Evolutionary conservation across 1,284 basidiomycete genomes (phyloP).

Genomic region (Salmacisia buchloeana): DNA sequence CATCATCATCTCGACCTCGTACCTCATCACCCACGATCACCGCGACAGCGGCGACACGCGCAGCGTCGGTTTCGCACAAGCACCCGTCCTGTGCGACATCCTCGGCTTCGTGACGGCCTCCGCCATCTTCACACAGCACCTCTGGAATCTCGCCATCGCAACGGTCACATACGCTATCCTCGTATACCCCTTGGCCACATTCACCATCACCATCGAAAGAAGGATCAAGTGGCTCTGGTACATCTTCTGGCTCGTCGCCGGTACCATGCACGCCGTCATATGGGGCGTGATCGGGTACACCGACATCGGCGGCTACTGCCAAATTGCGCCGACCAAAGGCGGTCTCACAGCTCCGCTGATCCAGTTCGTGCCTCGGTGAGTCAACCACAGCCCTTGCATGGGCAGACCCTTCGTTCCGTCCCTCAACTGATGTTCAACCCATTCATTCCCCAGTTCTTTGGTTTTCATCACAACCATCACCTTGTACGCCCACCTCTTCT

Average conservation of each 20-base stretch:
- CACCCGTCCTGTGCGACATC: slow-evolving; percentile 22
- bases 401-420: too few relatives aligned
- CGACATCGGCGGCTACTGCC: slow-evolving; percentile 36
- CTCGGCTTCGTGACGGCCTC: slow-evolving; percentile 30
- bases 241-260: slow-evolving; percentile 30
- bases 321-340: slow-evolving; percentile 15
- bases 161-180: slow-evolving; percentile 43
- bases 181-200: slow-evolving; percentile 32
- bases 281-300: slow-evolving; percentile 28
- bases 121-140: slow-evolving; percentile 38
- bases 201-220: slow-evolving; percentile 32
- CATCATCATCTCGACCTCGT: background rate
- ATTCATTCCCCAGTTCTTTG: slow-evolving; percentile 11
- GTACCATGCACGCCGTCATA: slow-evolving; percentile 27
- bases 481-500: slow-evolving; percentile 45
- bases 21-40: slow-evolving; percentile 10
- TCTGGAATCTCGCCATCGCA: slow-evolving; percentile 41
- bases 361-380: slow-evolving; percentile 27
- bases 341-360: slow-evolving; percentile 29
- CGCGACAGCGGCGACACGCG: background rate
- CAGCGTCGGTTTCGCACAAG: background rate
- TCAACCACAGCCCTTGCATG: too few relatives aligned
- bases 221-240: slow-evolving; percentile 38
- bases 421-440: background rate
- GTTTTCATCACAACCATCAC: slow-evolving; percentile 34